Base-by-base conservation (phyloP, 2,329 filamentous ascomycete genomes). In the Nothopassalora personata region DNA sequence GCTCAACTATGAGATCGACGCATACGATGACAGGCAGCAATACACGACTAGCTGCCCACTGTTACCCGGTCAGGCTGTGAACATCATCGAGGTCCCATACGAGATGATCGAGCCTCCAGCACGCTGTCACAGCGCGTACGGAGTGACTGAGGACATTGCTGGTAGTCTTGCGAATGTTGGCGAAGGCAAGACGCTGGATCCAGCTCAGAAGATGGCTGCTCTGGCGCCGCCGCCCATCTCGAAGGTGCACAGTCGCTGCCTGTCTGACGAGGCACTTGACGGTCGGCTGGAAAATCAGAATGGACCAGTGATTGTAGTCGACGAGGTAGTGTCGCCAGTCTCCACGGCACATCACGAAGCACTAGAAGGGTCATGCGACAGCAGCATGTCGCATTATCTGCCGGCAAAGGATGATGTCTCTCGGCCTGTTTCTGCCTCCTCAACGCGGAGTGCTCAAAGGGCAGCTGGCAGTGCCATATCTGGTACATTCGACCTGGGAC, bases 21-120 rank as follows among this genome's bases (percentile, higher is more conserved):
- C 83, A 54, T 85, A 90, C 72, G 90, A 96, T 71, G 79, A 86
- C 30, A 76, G 83, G 1, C 80, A 88, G 67, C 87, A 89, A 18
- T 86, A 83, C 10, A 96, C 92, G 1, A 91, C 85, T 2, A 76
- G 83, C 47, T 97, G 93, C 70, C 91, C 93, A 36, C 86, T 93
- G 63, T 81, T 97, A 28, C 93, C 93, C 3, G 93, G 93, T 13
- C 93, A 97, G 74, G 83, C 83, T 1, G 84, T 97, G 71, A 97
- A 97, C 75, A 84, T 91, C 13, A 78, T 97, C 57, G 86, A 89
- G 56, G 85, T 97, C 10, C 93, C 93, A 13, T 78, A 84, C 34
- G 88, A 96, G 72, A 31, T 73, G 1, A 47, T 61, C 30, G 62
- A 68, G 47, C 61, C 63, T 5, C 68, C 68, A 6, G 57, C 57